Conservation (phyloP, 768 basidiomycete genomes). For the Boletus reticulatus region DNA sequence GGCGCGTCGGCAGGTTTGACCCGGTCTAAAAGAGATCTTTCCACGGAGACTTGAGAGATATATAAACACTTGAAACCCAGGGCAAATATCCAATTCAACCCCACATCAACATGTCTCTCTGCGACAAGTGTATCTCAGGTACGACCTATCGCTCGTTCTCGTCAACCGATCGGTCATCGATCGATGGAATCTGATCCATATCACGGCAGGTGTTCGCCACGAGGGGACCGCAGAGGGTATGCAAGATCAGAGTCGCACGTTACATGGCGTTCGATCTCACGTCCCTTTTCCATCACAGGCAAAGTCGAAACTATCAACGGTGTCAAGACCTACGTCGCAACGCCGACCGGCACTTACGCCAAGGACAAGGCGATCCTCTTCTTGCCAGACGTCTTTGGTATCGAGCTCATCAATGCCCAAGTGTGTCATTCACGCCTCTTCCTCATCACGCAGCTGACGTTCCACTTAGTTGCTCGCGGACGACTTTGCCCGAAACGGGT, state of each 20-base stretch:
- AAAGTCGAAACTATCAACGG: conserved; percentile 42
- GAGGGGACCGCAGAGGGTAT: conserved; percentile 48
- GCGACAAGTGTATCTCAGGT: conserved; percentile 58
- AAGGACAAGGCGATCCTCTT: conserved; percentile 57
- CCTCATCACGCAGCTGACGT: background rate
- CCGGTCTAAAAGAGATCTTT: background rate
- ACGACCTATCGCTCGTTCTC: background rate
- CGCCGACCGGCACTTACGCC: conserved; percentile 47
- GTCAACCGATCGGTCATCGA: background rate
- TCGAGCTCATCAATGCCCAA: conserved; percentile 43
- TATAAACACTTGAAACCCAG: conserved; percentile 11
- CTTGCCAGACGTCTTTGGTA: conserved; percentile 53
- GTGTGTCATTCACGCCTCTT: conserved; percentile 25
- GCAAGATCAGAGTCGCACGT: background rate
- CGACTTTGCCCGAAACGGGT: conserved; percentile 41
- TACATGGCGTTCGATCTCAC: background rate
- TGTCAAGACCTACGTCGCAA: conserved; percentile 51
- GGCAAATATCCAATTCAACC: background rate
- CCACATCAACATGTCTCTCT: conserved; percentile 44
- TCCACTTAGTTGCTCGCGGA: conserved; percentile 41
- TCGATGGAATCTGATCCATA: conserved; percentile 1
- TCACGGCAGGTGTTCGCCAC: conserved; percentile 42
- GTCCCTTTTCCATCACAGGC: conserved; percentile 32
- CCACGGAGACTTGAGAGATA: background rate
- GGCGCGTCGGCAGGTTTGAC: background rate